A percentile compares a stretch with the other conserved stretches of the same genome.
Conservation (phyloP, 2,329 filamentous ascomycete species). For the Cladorrhinum sp. region DNA sequence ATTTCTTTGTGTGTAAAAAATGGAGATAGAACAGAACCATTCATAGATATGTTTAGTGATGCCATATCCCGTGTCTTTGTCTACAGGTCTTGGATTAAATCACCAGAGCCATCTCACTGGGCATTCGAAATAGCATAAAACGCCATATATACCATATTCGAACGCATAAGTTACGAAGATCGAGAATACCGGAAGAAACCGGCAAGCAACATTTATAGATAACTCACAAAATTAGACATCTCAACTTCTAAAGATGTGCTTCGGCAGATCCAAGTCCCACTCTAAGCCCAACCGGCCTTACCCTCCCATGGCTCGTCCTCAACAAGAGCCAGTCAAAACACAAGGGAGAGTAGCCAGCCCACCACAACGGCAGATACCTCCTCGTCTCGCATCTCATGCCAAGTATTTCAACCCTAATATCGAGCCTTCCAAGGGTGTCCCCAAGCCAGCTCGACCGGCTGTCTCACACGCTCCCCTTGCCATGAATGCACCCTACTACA, state of each 20-base stretch:
- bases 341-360: not conserved
- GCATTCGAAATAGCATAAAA: not conserved
- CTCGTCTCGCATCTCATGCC: not conserved
- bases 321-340: not conserved
- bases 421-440: not conserved
- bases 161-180: not conserved
- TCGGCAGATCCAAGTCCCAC: not conserved
- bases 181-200: too few species aligned
- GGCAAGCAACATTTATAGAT: too few species aligned
- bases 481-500: not conserved
- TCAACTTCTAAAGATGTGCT: not conserved
- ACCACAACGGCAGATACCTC: not conserved
- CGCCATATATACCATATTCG: too few species aligned
- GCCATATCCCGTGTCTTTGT: not conserved
- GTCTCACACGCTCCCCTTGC: not conserved
- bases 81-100: not conserved
- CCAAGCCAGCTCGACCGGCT: not conserved
- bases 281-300: not conserved
- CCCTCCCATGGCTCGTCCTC: not conserved
- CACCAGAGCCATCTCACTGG: not conserved
- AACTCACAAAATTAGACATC: too few species aligned
- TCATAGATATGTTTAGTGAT: not conserved
- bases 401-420: not conserved
- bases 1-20: not conserved
- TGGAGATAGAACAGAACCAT: not conserved